phyloP scores from a whole-genome alignment of 1,284 basidiomycete species.

The Tausonia pullulans region DNA sequence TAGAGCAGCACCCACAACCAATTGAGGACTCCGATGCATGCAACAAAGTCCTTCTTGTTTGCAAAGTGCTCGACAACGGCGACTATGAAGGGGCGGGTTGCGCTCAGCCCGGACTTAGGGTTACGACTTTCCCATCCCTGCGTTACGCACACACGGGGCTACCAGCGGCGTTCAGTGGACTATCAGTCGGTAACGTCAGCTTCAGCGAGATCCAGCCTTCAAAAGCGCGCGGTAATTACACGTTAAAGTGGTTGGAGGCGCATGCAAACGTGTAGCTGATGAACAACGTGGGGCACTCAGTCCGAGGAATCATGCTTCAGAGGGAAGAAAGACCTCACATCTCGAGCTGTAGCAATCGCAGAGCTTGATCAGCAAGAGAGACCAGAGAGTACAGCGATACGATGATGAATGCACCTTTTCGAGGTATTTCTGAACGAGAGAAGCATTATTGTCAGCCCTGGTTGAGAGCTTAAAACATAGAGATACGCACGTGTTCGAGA shows the following conservation, averaged over 20 bases:
- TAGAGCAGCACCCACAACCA: background rate
- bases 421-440: background rate
- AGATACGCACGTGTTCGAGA: background rate
- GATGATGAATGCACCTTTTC: background rate
- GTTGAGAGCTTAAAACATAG: background rate
- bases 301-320: no score
- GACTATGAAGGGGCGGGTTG: background rate
- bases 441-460: background rate
- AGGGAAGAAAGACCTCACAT: background rate
- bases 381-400: background rate
- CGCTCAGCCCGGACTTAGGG: background rate
- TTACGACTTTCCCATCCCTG: no score
- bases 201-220: background rate
- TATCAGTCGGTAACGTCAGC: background rate
- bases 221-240: background rate
- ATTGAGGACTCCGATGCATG: constrained; percentile 6
- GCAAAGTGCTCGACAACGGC: constrained; percentile 5
- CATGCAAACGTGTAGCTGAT: constrained; percentile 2
- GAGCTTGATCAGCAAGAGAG: no score
- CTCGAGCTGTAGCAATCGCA: background rate
- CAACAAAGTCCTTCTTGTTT: constrained; percentile 1
- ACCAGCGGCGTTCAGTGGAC: background rate
- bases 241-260: constrained; percentile 8
- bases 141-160: no score
- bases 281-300: background rate